Conservation (phyloP, 495 filamentous ascomycete genomes). For the Hyaloscypha hepaticicola region DNA sequence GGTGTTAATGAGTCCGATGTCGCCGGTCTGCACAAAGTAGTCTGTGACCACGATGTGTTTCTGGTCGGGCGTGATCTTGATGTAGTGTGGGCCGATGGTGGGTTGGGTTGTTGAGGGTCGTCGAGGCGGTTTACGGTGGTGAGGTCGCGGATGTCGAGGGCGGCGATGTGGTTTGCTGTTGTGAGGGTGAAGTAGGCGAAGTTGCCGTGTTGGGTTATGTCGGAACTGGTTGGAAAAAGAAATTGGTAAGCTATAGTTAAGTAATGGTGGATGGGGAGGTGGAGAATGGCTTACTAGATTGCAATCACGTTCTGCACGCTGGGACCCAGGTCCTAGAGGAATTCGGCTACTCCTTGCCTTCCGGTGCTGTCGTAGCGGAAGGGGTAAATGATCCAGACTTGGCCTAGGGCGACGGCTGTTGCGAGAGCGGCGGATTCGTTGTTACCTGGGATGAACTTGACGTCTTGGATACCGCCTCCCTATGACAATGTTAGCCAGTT, state of each 20-base stretch:
- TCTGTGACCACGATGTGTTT: conserved; percentile 62
- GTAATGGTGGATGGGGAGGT: not conserved
- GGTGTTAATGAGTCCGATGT: conserved; percentile 61
- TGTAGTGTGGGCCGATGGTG: conserved; percentile 60
- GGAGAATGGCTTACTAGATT: conserved; percentile 47
- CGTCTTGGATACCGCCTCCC: conserved; percentile 61
- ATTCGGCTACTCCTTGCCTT: conserved; percentile 55
- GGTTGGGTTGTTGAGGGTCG: conserved; percentile 57
- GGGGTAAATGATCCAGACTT: conserved; percentile 67
- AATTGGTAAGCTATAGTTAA: not conserved
- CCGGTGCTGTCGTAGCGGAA: conserved; percentile 52
- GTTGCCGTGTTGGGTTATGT: conserved; percentile 59
- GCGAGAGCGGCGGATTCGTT: conserved; percentile 57
- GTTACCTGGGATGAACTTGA: conserved; percentile 65
- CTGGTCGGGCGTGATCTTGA: conserved; percentile 64
- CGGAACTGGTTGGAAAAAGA: too few species aligned
- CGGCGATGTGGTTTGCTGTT: conserved; percentile 61
- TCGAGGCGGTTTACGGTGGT: conserved; percentile 60
- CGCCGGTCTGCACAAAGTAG: conserved; percentile 64
- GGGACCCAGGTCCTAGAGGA: conserved; percentile 57
- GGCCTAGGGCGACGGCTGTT: conserved; percentile 59
- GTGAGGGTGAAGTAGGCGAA: conserved; percentile 61
- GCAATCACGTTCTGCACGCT: conserved; percentile 55
- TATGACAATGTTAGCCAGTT: not conserved
- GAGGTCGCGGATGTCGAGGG: conserved; percentile 62